These are phyloP conservation scores for Penicillium manginii DNA, from an alignment of 495 filamentous ascomycete genomes.

Conservation along the genomic window DNA sequence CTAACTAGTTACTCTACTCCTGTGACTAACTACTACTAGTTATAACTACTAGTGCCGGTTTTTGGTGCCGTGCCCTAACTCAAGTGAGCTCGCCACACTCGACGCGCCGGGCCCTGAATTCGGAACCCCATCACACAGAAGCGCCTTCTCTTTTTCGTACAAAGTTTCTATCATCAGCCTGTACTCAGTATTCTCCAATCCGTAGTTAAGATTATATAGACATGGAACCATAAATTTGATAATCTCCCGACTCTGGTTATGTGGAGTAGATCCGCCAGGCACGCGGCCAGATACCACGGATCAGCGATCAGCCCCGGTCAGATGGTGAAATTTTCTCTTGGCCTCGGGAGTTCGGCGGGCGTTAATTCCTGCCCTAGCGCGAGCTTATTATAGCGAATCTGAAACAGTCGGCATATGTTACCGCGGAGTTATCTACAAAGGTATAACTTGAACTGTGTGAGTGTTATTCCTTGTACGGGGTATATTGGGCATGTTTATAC, in stretches of 20 bases:
- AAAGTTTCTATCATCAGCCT: no score
- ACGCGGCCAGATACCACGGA: conserved; percentile 5
- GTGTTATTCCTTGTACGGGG: no score
- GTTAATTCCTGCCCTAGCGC: neutral
- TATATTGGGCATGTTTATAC: no score
- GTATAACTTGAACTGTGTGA: no score
- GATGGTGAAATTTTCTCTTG: neutral
- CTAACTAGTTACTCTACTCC: no score
- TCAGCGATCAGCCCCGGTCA: conserved; percentile 1
- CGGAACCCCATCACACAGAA: neutral
- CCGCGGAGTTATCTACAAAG: neutral
- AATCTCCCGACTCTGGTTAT: conserved; percentile 1
- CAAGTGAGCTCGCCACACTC: no score
- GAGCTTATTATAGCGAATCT: conserved; percentile 6
- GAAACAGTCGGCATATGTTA: neutral
- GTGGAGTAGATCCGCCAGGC: conserved; percentile 4
- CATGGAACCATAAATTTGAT: neutral
- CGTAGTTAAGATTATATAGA: neutral
- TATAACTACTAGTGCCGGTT: neutral
- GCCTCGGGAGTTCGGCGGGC: conserved; percentile 2
- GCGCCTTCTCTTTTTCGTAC: no score
- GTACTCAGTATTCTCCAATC: no score
- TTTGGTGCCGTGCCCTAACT: neutral
- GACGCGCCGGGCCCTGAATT: neutral
- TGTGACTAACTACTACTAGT: no score